Evolutionary conservation across 257 asterid species (phyloP), one percentile per base, ranked within the genome.

Genomic region (Lithospermum erythrorhizon): DNA sequence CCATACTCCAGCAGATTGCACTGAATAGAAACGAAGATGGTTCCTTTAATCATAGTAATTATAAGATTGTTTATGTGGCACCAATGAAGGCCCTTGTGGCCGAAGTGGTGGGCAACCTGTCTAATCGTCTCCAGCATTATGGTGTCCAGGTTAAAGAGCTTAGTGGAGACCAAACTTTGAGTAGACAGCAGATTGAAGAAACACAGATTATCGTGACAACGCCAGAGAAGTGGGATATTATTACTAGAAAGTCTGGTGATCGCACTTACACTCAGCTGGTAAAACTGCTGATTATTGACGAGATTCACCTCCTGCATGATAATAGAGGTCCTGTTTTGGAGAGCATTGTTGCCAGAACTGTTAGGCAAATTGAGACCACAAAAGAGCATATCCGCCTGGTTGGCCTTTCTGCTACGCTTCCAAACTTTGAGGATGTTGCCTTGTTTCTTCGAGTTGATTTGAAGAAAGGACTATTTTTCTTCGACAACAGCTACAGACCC

Each of bases 21-120:
- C 58, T 72, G 47, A 73, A 69, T 64, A 65, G 65, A 48, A 76
- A 75, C 9, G 74, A 58, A 53, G 77, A 71, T 61, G 75, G 80
- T 6, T 64, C 80, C 41, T 68, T 71, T 57, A 71, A 65, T 27
- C 74, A 64, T 55, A 51, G 49, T 53, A 61, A 69, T 41, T 76
- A 76, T 66, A 76, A 76, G 65, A 76, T 76, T 53, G 81, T 76
- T 17, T 76, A 76, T 60, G 78, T 76, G 64, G 81, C 81, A 56
- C 81, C 81, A 29, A 76, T 76, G 81, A 76, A 76, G 62, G 81
- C 81, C 22, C 65, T 76, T 37, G 81, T 76, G 55, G 81, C 81
- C 56, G 81, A 76, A 73, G 76, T 76, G 13, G 81, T 76, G n/a
- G 68, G 75, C 54, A 76, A 76, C 60, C 70, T 76, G 48, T 69